Evolutionary conservation across 257 asterid genomes (phyloP), one percentile per base, ranked within the genome.

Genomic region (Rubia yunnanensis): DNA sequence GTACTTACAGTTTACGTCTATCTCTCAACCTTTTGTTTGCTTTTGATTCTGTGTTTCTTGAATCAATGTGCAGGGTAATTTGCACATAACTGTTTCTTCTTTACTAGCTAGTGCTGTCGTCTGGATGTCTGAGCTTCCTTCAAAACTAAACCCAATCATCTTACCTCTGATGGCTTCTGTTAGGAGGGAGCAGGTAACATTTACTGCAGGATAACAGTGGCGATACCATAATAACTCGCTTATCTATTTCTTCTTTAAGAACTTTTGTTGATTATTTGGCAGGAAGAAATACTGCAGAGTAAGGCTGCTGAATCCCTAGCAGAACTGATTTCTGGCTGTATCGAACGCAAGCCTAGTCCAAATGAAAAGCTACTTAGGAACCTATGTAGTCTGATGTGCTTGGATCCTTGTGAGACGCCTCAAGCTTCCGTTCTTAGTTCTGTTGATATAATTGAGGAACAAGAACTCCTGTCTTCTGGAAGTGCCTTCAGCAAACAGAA

Each of bases 371-470:
- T 94, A 64, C 88, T 94, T 39, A 88, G 86, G 78, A 94, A 94
- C 63, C 81, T 94, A 65, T 90, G 96, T 80, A 67, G 79, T 81
- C 83, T 83, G 76, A 82, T 86, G 64, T 88, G 95, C 84, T 80
- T 82, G 96, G 99, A 94, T 90, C 95, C 95, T 78, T 76, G 92
- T 55, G 99, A 90, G 83, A 94, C 99, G 5, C 99, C 99, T 53
- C 94, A 88, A 81, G 99, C 96, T 70, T 91, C 84, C 65, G 82
- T 84, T 35, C 70, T 94, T 74, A 86, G 72, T 80, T 94, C 96
- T 66, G 83, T 86, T 62, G 99, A 86, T 73, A 78, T 81, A 66
- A 86, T 94, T 77, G 99, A 88, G 78, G 98, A 88, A 72, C 92
- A 88, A 65, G 96, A 88, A 63, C 95, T 94, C 75, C 77, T 83